Evolutionary conservation across 192 early-diverging fungal species (phyloP), one percentile per base, ranked within the genome.

Genomic region (Backusella liffmaniae): DNA sequence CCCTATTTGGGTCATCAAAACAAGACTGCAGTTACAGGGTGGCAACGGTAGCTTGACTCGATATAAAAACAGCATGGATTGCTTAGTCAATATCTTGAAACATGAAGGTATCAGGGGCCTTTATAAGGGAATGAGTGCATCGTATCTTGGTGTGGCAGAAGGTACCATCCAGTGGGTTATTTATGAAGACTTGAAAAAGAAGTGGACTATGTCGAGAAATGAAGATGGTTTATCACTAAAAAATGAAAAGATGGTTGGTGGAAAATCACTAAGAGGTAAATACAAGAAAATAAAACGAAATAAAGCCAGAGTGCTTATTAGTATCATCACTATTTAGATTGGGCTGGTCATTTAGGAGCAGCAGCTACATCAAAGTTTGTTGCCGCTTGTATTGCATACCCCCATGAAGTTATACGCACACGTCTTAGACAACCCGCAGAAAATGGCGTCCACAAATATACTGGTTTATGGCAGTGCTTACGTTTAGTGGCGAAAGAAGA

Each of bases 1-100:
- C 73, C 97, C 97, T 0, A 98, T 99, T 12, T 99, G 97, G 97
- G 87, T 99, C 59, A 90, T 98, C 62, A 99, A 98, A 78, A 99
- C 96, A 0, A 82, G 97, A 66, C 94, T 99, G 88, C 97, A 99
- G 81, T 82, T 97, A 70, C 92, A 94, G 78, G 75, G 83, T 5
- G 56, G 56, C 26, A 73, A 80, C 6, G 80, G 76, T n/a, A 77
- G 78, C 12, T 39, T 72, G 46, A 53, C 51, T 46, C 2, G 46
- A 37, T 97, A 97, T 84, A 84, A 84, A 30, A 95, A 90, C 84
- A 95, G 93, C 65, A 74, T 95, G 30, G 88, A 95, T 42, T 97
- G 95, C 75, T 51, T 92, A 6, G 73, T 80, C 18, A 74, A 79
- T 32, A 91, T 99, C 4, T 34, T 96, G 5, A 79, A 81, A 69